Evolutionary conservation across 495 filamentous ascomycete genomes (phyloP), one percentile per base, ranked within the genome.

Genomic region (Xylaria telfairii): DNA sequence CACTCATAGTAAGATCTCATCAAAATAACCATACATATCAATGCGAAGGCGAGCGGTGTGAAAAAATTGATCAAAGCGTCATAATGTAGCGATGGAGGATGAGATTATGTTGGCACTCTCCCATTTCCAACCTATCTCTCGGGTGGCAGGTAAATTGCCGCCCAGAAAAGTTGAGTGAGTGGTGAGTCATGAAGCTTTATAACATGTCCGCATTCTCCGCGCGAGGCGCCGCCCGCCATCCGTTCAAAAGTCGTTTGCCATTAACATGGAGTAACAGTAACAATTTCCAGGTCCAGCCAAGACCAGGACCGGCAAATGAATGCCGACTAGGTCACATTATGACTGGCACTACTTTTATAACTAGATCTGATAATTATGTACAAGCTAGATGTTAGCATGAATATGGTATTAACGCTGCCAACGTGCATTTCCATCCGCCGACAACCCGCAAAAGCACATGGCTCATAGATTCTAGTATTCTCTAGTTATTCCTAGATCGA

Each of bases 161-260:
- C 61, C 61, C 5, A 51, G 41, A 65, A 42, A 19, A 42, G 0
- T 8, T 17, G 9, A 26, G 4, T 37, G 17, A 47, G 53, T 68
- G 6, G 47, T 68, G 65, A 68, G 7, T 68, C 65, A 68, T 68
- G 51, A 46, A 34, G 3, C n/a, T 47, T 34, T 6, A 15, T 10
- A 30, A 53, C 8, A n/a, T 44, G 62, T 24, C 46, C 42, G 47
- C 46, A 41, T 53, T 41, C 21, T 54, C 63, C 47, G 63, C 63
- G 8, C 46, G 26, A 64, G 21, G 41, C 41, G 32, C 1, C 41
- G n/a, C 10, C 26, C 15, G 39, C 10, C 15, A 12, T 30, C 51
- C 15, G n/a, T 34, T 2, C 0, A 57, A n/a, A 37, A 6, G 15
- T 13, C 24, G 2, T 57, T 34, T 30, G 10, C 6, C 30, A 12